Evolutionary conservation across 2,329 filamentous ascomycete species (phyloP).

Genomic region (Colletotrichum lindemuthianum): DNA sequence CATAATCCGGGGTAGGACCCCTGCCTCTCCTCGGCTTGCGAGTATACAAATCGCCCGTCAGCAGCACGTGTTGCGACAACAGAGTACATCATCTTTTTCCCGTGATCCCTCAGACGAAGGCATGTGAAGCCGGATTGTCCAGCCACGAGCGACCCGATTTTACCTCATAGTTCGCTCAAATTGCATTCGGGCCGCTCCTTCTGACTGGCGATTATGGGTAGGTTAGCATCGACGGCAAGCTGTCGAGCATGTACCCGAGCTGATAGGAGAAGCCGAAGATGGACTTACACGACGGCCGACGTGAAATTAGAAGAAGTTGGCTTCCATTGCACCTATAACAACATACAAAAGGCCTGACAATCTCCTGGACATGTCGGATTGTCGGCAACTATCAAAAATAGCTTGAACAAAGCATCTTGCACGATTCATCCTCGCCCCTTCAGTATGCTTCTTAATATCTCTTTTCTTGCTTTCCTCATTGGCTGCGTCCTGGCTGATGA

Average conservation of each 20-base stretch:
- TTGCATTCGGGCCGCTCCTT: neutral
- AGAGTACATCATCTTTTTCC: neutral
- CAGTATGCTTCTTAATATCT: slow-evolving; percentile 31
- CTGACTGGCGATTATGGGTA: slow-evolving; percentile 13
- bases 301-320: neutral
- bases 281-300: neutral
- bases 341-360: too few species aligned
- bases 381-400: too few species aligned
- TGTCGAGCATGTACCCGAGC: neutral
- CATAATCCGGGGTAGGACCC: slow-evolving; percentile 22
- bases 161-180: slow-evolving; percentile 4
- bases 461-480: slow-evolving; percentile 33
- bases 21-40: slow-evolving; percentile 27
- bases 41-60: neutral
- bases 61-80: slow-evolving; percentile 17
- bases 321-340: neutral
- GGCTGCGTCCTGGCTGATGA: slow-evolving; percentile 44
- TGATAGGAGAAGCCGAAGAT: slow-evolving; percentile 4
- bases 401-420: too few species aligned
- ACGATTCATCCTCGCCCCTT: neutral
- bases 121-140: slow-evolving; percentile 12
- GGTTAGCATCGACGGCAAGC: slow-evolving; percentile 10
- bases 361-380: too few species aligned
- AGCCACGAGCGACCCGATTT: slow-evolving; percentile 13
- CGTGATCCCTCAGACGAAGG: slow-evolving; percentile 6